These are phyloP conservation scores for Solanum bulbocastanum DNA, from an alignment of 257 asterid genomes.

Conservation along the genomic window DNA sequence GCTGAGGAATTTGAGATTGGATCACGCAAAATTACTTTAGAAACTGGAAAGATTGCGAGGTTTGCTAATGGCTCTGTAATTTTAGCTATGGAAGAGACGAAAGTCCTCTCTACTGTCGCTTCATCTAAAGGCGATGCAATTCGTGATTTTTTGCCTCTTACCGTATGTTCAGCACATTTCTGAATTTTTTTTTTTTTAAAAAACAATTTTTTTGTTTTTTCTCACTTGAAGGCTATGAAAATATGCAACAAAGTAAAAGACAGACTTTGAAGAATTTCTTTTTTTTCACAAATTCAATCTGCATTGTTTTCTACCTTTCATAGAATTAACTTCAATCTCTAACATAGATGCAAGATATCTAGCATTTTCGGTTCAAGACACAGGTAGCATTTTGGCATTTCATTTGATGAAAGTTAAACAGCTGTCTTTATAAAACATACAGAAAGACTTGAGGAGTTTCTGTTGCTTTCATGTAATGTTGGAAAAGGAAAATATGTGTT, in stretches of 20 bases:
- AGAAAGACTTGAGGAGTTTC: neutral
- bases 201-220: neutral
- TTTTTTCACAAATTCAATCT: neutral
- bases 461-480: neutral
- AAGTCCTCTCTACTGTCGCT: constrained; percentile 73
- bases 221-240: neutral
- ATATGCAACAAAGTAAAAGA: neutral
- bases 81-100: constrained; percentile 84
- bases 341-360: neutral
- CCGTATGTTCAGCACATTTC: constrained; percentile 35
- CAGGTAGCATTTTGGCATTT: neutral
- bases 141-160: constrained; percentile 86
- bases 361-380: neutral
- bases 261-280: neutral
- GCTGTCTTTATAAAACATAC: neutral
- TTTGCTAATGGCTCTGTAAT: constrained; percentile 85
- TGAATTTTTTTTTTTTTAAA: neutral
- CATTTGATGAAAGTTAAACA: neutral
- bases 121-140: constrained; percentile 68
- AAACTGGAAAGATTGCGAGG: constrained; percentile 87
- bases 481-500: neutral
- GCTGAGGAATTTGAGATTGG: constrained; percentile 83
- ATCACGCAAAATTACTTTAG: constrained; percentile 43
- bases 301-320: neutral
- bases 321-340: neutral